phyloP scores from a whole-genome alignment of 1,284 basidiomycete genomes.

The Lignosus rhinocerotis region DNA sequence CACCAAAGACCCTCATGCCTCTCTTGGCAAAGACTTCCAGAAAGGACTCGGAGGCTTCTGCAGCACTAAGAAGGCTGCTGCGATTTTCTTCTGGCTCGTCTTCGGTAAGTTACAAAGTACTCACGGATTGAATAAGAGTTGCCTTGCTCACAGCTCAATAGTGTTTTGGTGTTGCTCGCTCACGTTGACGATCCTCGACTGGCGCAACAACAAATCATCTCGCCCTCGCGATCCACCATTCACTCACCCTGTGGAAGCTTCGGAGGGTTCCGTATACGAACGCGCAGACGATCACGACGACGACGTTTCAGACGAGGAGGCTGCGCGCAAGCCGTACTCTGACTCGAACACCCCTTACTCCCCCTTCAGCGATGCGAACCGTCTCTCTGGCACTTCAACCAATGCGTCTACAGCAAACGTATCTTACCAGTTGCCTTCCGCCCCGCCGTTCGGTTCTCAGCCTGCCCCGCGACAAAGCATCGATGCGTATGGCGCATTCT shows the following conservation, averaged over 20 bases:
- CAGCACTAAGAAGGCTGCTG: slow-evolving; percentile 84
- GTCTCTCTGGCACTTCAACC: slow-evolving; percentile 32
- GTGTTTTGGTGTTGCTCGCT: slow-evolving; percentile 70
- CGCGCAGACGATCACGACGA: slow-evolving; percentile 34
- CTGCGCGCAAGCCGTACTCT: slow-evolving; percentile 21
- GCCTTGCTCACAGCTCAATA: slow-evolving; percentile 24
- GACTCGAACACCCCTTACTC: slow-evolving; percentile 35
- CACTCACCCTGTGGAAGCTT: slow-evolving; percentile 52
- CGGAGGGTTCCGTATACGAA: slow-evolving; percentile 43
- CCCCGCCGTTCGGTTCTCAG: slow-evolving; percentile 31
- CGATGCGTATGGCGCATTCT: slow-evolving; percentile 87
- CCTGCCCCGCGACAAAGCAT: slow-evolving; percentile 60
- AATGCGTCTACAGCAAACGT: slow-evolving; percentile 24
- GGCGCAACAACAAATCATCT: slow-evolving; percentile 67
- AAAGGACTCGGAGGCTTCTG: slow-evolving; percentile 78
- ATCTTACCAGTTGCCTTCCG: slow-evolving; percentile 32
- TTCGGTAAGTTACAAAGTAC: slow-evolving; percentile 47
- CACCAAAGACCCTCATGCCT: slow-evolving; percentile 57
- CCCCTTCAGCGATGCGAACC: slow-evolving; percentile 57
- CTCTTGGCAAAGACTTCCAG: slow-evolving; percentile 66
- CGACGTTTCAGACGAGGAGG: slow-evolving; percentile 38
- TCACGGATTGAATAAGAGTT: neutral
- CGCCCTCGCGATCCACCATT: slow-evolving; percentile 73
- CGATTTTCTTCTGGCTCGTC: slow-evolving; percentile 86
- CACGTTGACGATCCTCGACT: slow-evolving; percentile 63